These are phyloP conservation scores for Arachis monticola DNA, from an alignment of 331 rosid genomes.

Conservation along the genomic window DNA sequence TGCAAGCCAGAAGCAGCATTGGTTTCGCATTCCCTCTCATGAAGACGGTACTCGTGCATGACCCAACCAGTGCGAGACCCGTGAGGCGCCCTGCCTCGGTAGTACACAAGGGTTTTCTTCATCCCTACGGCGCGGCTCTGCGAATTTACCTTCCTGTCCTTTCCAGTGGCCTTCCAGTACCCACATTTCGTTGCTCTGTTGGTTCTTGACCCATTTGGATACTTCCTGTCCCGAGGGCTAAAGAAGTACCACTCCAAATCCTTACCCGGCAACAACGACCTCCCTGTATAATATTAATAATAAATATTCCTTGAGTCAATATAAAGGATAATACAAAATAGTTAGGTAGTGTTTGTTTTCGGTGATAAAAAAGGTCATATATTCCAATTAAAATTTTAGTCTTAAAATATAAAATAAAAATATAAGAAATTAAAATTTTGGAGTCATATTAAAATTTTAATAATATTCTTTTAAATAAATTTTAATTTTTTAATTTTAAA, in stretches of 20 bases:
- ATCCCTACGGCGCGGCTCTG: conserved; percentile 74
- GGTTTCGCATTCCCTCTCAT: conserved; percentile 78
- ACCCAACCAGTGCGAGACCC: conserved; percentile 92
- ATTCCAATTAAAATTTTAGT: too few species aligned
- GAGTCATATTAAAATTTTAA: too few species aligned
- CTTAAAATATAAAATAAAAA: too few species aligned
- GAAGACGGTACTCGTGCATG: conserved; percentile 98
- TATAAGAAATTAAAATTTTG: too few species aligned
- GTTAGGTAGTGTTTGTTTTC: too few species aligned
- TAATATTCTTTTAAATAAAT: too few species aligned
- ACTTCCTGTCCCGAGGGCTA: conserved; percentile 88
- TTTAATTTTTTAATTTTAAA: too few species aligned
- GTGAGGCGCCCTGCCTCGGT: conserved; percentile 95
- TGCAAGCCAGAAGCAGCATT: conserved; percentile 60
- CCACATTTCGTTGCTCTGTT: conserved; percentile 95
- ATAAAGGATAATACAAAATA: too few species aligned
- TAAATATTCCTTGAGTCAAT: too few species aligned
- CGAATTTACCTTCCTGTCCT: conserved; percentile 87
- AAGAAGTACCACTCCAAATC: conserved; percentile 99
- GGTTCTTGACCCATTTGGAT: conserved; percentile 97
- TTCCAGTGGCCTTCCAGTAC: conserved; percentile 98
- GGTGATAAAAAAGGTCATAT: too few species aligned
- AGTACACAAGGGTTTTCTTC: conserved; percentile 99
- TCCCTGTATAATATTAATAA: conserved; percentile 52
- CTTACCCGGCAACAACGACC: conserved; percentile 91